Evolutionary conservation across 331 rosid species (phyloP), one percentile per base, ranked within the genome.

Genomic region (Dryas integrifolia): DNA sequence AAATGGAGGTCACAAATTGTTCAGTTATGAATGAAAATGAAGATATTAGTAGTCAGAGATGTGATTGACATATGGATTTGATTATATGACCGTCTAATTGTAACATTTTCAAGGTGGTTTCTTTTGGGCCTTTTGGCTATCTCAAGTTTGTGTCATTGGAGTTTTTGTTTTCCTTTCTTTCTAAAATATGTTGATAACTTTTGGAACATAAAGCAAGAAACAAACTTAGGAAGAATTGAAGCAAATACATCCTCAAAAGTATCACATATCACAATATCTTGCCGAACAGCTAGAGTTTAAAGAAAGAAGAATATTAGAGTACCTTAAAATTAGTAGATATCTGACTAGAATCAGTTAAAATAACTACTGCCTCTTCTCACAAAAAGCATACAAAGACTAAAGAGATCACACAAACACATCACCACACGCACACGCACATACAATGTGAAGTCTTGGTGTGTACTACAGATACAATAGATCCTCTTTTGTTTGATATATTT

Each of bases 281-380:
- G 12, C 56, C 15, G n/a, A 4, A 65, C 43, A 65, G 9, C 40
- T 6, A 7, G 35, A 46, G n/a, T 45, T 48, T 50, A 47, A 48
- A 7, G 40, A 57, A 9, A 59, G 59, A 50, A 39, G 57, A 26
- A 66, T 16, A n/a, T 18, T 40, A 9, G n/a, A 67, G 3, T 14
- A n/a, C 55, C 12, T 47, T 67, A 14, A 26, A 67, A 48, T 67
- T 26, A 4, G 58, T 5, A 26, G 26, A 66, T 13, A 30, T 24
- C 15, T 21, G 35, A 7, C 48, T 21, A 45, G 12, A 30, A 46
- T 56, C 43, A 7, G 38, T 51, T 45, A 47, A 7, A 55, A 45
- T 11, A 46, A 72, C 11, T 16, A 75, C 57, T 48, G 52, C 70
- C 71, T 73, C 52, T 52, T 67, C 60, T 66, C 60, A 38, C 62